These are phyloP conservation scores for Neurospora tetraspora DNA, from an alignment of 495 filamentous ascomycete species.

Conservation along the genomic window DNA sequence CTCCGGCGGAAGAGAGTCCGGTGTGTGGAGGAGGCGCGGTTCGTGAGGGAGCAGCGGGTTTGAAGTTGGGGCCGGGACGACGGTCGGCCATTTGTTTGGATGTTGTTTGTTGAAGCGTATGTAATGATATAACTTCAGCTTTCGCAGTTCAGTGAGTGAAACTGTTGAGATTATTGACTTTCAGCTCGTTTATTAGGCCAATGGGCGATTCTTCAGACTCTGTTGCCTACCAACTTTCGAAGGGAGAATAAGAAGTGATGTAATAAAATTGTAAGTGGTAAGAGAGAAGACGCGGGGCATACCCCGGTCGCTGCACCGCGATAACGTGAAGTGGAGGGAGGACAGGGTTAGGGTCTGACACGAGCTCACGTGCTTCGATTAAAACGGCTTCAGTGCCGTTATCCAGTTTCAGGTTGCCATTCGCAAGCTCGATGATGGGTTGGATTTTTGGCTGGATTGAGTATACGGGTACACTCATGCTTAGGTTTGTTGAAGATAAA, in stretches of 20 bases:
- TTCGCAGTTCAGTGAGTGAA: neutral
- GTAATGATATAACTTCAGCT: neutral
- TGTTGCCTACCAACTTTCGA: neutral
- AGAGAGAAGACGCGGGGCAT: neutral
- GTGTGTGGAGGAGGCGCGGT: neutral
- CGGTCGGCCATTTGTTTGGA: constrained; percentile 9
- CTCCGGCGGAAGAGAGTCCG: neutral
- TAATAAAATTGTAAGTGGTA: neutral
- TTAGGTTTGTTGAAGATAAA: neutral
- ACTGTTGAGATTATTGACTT: neutral
- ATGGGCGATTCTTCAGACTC: neutral
- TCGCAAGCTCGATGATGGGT: neutral
- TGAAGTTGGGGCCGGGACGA: neutral
- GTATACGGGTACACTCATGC: neutral
- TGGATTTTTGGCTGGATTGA: neutral
- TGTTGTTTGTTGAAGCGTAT: neutral
- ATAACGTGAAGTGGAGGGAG: neutral
- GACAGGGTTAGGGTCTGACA: constrained; percentile 9
- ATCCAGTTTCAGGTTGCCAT: neutral
- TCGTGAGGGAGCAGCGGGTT: constrained; percentile 2
- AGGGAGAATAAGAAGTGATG: neutral
- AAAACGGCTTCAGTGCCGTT: neutral
- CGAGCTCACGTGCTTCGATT: constrained; percentile 9
- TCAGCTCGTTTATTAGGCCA: neutral
- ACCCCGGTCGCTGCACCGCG: neutral